Conservation (phyloP, 2,329 filamentous ascomycete genomes). For the Xylaria sp. region DNA sequence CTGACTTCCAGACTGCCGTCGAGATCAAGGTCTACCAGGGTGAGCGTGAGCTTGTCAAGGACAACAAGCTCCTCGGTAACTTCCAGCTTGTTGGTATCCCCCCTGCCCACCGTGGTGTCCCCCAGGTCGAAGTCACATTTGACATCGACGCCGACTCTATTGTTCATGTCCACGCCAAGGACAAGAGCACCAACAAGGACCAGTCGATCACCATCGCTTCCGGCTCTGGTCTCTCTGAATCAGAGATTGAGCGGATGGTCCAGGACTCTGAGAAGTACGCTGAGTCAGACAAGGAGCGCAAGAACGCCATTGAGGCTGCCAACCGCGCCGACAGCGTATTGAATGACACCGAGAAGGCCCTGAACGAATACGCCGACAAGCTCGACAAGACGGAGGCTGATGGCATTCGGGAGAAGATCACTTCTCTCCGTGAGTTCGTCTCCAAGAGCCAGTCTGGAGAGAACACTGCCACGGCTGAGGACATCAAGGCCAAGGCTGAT, state of each 20-base stretch:
- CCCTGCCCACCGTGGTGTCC: conserved; percentile 93
- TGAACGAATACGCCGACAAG: conserved; percentile 95
- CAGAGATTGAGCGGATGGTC: conserved; percentile 97
- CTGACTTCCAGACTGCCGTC: conserved; percentile 97
- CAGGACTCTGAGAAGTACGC: conserved; percentile 97
- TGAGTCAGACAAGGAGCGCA: conserved; percentile 95
- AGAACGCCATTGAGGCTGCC: conserved; percentile 91
- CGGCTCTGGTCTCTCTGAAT: conserved; percentile 92
- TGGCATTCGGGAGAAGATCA: conserved; percentile 92
- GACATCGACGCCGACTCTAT: conserved; percentile 98
- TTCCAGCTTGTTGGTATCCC: conserved; percentile 99
- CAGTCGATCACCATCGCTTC: conserved; percentile 99
- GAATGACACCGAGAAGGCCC: conserved; percentile 97
- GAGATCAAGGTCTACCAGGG: conserved; percentile 99
- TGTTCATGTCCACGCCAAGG: conserved; percentile 96
- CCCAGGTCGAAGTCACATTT: conserved; percentile 97
- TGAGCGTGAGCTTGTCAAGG: conserved; percentile 97
- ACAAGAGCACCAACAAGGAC: conserved; percentile 99
- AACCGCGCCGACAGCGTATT: conserved; percentile 96
- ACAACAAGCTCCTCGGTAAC: conserved; percentile 99
- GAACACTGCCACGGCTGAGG: conserved; percentile 80
- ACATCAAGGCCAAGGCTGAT: conserved; percentile 98
- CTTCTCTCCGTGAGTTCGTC: conserved; percentile 83
- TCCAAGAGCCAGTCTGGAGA: conserved; percentile 95
- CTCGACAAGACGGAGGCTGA: conserved; percentile 97